Evolutionary conservation across 345 rosid species (phyloP).

Genomic region (Anacardium occidentale): DNA sequence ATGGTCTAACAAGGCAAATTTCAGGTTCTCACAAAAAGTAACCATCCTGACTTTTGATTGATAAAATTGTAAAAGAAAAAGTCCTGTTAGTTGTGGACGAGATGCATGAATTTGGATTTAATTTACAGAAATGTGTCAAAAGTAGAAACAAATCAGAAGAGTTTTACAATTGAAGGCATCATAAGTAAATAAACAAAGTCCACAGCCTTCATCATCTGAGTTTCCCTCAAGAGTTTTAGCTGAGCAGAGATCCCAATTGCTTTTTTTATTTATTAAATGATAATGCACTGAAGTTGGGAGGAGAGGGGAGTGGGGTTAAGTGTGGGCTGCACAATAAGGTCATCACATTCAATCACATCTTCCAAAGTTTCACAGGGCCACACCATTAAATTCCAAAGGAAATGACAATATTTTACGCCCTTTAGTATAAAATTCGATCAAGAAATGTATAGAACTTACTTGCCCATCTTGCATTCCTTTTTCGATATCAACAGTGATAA

Average conservation of each 20-base stretch:
- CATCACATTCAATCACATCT: background rate
- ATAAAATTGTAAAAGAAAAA: background rate
- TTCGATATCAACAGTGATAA: conserved; percentile 95
- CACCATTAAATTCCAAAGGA: background rate
- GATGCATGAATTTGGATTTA: background rate
- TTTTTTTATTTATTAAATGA: background rate
- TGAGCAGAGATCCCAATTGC: no score
- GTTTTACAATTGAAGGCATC: background rate
- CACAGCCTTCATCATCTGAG: background rate
- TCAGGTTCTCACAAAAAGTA: background rate
- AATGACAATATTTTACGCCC: background rate
- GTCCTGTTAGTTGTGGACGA: background rate
- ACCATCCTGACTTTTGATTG: background rate
- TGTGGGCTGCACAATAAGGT: no score
- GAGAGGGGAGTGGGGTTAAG: no score
- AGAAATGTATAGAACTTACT: conserved; percentile 43
- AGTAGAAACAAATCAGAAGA: background rate
- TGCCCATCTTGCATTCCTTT: conserved; percentile 99
- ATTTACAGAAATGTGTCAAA: background rate
- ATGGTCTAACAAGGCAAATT: background rate
- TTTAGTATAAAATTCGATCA: background rate
- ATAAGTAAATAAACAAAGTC: background rate
- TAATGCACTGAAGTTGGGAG: background rate
- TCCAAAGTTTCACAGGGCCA: background rate
- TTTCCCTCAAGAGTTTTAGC: background rate